Evolutionary conservation across 192 early-diverging fungal genomes (phyloP).

Genomic region (Dissophora globulifera): DNA sequence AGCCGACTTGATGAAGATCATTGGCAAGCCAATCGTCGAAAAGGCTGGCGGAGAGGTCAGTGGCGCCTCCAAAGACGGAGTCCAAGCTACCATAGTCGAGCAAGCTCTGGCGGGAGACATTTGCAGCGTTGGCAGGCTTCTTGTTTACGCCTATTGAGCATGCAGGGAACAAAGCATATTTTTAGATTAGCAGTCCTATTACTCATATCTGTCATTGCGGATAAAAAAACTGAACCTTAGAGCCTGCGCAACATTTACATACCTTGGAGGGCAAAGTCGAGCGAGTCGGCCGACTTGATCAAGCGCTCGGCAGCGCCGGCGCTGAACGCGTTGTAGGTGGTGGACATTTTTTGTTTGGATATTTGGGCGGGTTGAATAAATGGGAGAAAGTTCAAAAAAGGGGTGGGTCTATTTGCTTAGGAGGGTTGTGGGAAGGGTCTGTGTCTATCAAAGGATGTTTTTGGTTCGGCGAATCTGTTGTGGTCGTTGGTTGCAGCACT

Average conservation of each 20-base stretch:
- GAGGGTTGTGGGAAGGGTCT: conserved; percentile 48
- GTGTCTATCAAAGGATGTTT: conserved; percentile 48
- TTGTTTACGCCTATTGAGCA: conserved; percentile 25
- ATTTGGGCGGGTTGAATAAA: conserved; percentile 3
- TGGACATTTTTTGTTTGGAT: conserved; percentile 37
- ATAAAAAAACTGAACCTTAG: conserved; percentile 1
- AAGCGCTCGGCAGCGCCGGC: conserved; percentile 44
- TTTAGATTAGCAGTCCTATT: conserved; percentile 39
- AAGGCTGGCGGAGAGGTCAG: conserved; percentile 37
- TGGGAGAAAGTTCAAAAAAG: conserved; percentile 3
- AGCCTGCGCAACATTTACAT: background rate
- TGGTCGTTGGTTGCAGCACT: conserved; percentile 19
- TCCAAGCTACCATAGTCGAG: conserved; percentile 41
- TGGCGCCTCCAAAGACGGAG: conserved; percentile 12
- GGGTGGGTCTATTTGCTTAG: conserved; percentile 8
- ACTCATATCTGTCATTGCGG: conserved; percentile 41
- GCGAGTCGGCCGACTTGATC: conserved; percentile 46
- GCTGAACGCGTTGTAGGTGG: conserved; percentile 20
- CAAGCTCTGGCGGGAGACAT: conserved; percentile 9
- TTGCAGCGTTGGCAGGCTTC: conserved; percentile 4
- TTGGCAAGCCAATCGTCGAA: conserved; percentile 66
- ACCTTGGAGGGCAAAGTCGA: conserved; percentile 51
- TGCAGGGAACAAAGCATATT: background rate
- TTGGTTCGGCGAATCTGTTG: conserved; percentile 32
- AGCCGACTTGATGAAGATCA: conserved; percentile 57